A percentile compares a stretch with the other conserved stretches of the same genome.
Conservation (phyloP, 2,329 filamentous ascomycete genomes). For the Arthrobotrys musiformis region DNA sequence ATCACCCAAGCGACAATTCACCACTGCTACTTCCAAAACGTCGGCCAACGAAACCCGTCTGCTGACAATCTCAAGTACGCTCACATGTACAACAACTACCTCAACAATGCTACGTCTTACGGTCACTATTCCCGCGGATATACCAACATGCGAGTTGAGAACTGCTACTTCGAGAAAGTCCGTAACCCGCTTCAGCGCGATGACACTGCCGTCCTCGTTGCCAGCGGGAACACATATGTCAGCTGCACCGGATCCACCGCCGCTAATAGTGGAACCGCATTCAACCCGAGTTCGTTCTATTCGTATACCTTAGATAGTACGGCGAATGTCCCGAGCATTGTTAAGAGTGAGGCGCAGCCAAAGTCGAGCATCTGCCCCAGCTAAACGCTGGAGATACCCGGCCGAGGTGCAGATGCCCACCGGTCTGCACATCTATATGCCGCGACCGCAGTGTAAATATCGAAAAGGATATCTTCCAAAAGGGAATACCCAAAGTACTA, state of each 20-base stretch:
- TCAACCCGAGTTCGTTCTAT: slow-evolving; percentile 57
- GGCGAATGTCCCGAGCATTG: slow-evolving; percentile 53
- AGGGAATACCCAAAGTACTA: background rate
- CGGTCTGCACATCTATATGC: no score
- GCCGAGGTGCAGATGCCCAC: no score
- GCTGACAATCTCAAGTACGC: slow-evolving; percentile 58
- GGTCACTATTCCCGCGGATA: slow-evolving; percentile 58
- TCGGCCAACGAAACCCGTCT: slow-evolving; percentile 57
- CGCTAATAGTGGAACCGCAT: slow-evolving; percentile 56
- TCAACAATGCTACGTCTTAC: slow-evolving; percentile 58
- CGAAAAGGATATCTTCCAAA: background rate
- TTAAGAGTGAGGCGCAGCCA: slow-evolving; percentile 53
- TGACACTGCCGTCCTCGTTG: slow-evolving; percentile 53
- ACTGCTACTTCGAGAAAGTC: slow-evolving; percentile 57
- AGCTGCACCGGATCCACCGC: slow-evolving; percentile 55
- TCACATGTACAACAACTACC: slow-evolving; percentile 58
- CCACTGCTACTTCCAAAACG: slow-evolving; percentile 59
- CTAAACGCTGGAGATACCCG: no score
- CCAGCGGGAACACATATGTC: slow-evolving; percentile 56
- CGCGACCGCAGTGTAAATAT: background rate
- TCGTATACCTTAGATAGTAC: slow-evolving; percentile 56
- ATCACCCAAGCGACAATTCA: slow-evolving; percentile 58
- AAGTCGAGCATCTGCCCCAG: slow-evolving; percentile 50
- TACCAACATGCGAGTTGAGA: slow-evolving; percentile 57
- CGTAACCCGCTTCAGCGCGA: slow-evolving; percentile 57